Conservation (phyloP, 106 monocot genomes). For the Allium cepa region DNA sequence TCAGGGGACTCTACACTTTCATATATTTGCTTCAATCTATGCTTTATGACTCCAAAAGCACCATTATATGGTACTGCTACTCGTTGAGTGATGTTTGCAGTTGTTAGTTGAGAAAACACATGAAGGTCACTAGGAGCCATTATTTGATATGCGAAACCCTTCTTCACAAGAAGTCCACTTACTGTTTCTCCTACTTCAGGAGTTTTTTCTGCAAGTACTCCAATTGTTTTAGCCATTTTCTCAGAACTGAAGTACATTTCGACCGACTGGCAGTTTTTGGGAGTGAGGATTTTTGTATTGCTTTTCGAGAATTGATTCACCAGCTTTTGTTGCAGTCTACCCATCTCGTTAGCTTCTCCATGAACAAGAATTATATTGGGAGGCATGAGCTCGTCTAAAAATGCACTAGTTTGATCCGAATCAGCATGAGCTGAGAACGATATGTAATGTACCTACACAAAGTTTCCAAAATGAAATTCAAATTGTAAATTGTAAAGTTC, state of each 20-base stretch:
- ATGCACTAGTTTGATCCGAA: slow-evolving; percentile 83
- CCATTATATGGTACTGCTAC: slow-evolving; percentile 85
- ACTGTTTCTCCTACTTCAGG: slow-evolving; percentile 73
- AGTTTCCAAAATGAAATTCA: no score
- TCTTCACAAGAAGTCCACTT: slow-evolving; percentile 85
- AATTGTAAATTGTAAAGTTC: no score
- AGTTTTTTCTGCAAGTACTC: slow-evolving; percentile 65
- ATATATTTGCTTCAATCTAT: slow-evolving; percentile 89
- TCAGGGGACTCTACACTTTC: slow-evolving; percentile 61
- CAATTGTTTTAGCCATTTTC: slow-evolving; percentile 96
- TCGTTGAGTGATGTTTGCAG: slow-evolving; percentile 77
- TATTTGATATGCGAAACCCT: slow-evolving; percentile 94
- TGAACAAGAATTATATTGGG: slow-evolving; percentile 94
- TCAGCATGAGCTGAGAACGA: slow-evolving; percentile 99
- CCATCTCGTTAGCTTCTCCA: slow-evolving; percentile 98
- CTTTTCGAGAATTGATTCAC: slow-evolving; percentile 50
- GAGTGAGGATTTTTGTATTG: slow-evolving; percentile 67
- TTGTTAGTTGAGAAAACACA: slow-evolving; percentile 84
- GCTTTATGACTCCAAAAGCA: slow-evolving; percentile 78
- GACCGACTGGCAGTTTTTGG: slow-evolving; percentile 77
- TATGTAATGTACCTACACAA: slow-evolving; percentile 53
- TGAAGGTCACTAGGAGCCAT: slow-evolving; percentile 94
- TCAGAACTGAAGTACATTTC: slow-evolving; percentile 93
- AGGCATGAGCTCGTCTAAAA: slow-evolving; percentile 85
- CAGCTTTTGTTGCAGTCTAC: slow-evolving; percentile 82